These are phyloP conservation scores for Geotrichum ghanense DNA, from an alignment of 805 yeast genomes.

Conservation along the genomic window DNA sequence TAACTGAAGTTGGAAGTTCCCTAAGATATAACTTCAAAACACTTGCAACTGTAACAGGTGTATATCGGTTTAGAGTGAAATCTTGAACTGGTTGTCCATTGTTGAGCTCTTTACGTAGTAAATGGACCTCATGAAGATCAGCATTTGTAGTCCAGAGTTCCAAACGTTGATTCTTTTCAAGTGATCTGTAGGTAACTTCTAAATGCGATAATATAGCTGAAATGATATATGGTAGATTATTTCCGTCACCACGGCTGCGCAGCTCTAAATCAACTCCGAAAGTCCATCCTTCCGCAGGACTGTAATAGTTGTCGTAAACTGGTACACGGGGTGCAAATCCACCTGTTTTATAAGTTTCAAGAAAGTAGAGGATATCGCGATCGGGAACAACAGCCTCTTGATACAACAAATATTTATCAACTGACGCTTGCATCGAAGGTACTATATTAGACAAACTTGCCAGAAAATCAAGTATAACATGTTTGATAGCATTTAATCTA, in stretches of 20 bases:
- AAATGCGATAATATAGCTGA: conserved; percentile 52
- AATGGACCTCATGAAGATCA: conserved; percentile 48
- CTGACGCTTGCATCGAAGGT: conserved; percentile 42
- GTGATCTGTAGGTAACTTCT: conserved; percentile 55
- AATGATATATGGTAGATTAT: conserved; percentile 58
- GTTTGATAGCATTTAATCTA: conserved; percentile 63
- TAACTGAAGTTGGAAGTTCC: conserved; percentile 69
- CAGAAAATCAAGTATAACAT: conserved; percentile 61
- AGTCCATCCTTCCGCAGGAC: conserved; percentile 52
- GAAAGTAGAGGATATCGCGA: conserved; percentile 52
- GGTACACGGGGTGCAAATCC: conserved; percentile 59
- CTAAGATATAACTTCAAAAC: conserved; percentile 61
- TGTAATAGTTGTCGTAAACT: conserved; percentile 71
- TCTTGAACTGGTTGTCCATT: conserved; percentile 18
- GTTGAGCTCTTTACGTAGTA: conserved; percentile 44
- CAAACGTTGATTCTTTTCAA: conserved; percentile 57
- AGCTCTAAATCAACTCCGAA: conserved; percentile 72
- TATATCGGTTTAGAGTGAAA: conserved; percentile 26
- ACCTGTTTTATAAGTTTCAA: conserved; percentile 65
- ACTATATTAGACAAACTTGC: conserved; percentile 53
- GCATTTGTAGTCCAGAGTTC: conserved; percentile 60
- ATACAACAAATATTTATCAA: conserved; percentile 48
- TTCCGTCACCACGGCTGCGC: conserved; percentile 59
- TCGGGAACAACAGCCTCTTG: conserved; percentile 66
- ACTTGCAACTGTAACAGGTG: conserved; percentile 52